These are phyloP conservation scores for Filosporella fistucella DNA, from an alignment of 495 filamentous ascomycete species.

Conservation along the genomic window DNA sequence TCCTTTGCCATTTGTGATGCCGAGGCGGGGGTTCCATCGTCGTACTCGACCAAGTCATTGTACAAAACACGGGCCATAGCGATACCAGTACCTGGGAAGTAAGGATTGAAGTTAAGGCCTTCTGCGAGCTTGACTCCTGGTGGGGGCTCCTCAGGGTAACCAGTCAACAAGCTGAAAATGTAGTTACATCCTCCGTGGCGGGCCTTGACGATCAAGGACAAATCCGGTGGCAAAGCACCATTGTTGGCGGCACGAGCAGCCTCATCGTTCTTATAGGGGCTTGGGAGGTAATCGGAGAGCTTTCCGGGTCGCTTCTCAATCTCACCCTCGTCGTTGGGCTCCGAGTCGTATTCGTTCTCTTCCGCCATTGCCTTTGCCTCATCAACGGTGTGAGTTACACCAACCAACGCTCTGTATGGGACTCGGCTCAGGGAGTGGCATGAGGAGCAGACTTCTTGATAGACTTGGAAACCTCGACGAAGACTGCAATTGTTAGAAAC, in stretches of 20 bases:
- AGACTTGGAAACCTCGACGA: constrained; percentile 99
- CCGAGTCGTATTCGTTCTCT: constrained; percentile 96
- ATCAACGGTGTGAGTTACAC: constrained; percentile 87
- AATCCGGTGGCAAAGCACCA: constrained; percentile 94
- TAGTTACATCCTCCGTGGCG: constrained; percentile 98
- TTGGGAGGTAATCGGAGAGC: constrained; percentile 92
- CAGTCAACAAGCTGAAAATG: constrained; percentile 95
- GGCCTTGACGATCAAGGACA: constrained; percentile 95
- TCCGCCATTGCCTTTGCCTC: constrained; percentile 97
- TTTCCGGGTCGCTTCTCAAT: constrained; percentile 98
- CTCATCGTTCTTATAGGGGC: constrained; percentile 97
- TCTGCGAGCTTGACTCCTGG: constrained; percentile 74
- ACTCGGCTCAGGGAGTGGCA: constrained; percentile 96
- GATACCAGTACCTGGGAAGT: constrained; percentile 98
- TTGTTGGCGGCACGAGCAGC: constrained; percentile 97
- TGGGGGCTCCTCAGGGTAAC: constrained; percentile 95
- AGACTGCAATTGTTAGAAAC: constrained; percentile 52
- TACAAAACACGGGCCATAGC: constrained; percentile 98
- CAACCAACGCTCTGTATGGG: constrained; percentile 90
- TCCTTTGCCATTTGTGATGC: constrained; percentile 99
- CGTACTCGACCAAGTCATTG: constrained; percentile 97
- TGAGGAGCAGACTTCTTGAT: constrained; percentile 95
- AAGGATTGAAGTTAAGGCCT: constrained; percentile 99
- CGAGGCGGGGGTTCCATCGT: constrained; percentile 90
- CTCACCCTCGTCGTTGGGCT: constrained; percentile 96